These are phyloP conservation scores for Lactarius tabidus DNA, from an alignment of 768 basidiomycete species.

Conservation along the genomic window DNA sequence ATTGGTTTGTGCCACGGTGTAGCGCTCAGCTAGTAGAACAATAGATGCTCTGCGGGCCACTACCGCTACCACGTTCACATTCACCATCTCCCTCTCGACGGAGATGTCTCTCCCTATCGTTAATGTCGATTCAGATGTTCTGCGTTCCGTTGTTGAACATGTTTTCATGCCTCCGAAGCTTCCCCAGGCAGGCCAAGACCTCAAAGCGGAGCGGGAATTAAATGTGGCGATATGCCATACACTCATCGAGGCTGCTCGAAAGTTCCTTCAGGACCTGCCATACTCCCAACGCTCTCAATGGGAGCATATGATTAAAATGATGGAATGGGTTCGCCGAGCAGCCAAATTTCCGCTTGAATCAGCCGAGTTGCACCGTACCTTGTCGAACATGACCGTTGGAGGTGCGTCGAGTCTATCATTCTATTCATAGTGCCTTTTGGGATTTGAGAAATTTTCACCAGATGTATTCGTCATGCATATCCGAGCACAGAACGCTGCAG, in stretches of 20 bases:
- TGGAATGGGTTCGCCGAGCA: background rate
- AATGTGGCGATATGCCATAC: slow-evolving; percentile 9
- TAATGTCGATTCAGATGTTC: background rate
- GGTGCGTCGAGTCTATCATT: background rate
- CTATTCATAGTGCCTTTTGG: too few relatives aligned
- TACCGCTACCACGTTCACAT: background rate
- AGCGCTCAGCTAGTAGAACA: too few relatives aligned
- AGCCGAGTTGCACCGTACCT: background rate
- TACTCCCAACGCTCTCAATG: slow-evolving; percentile 2
- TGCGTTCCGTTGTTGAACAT: slow-evolving; percentile 4
- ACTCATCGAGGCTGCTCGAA: background rate
- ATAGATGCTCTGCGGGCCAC: too few relatives aligned
- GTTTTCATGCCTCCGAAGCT: slow-evolving; percentile 16
- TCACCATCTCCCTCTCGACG: background rate
- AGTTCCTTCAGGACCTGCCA: background rate
- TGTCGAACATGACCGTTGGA: slow-evolving; percentile 2
- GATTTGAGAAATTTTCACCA: too few relatives aligned
- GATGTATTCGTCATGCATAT: slow-evolving; percentile 11
- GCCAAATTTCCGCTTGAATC: background rate
- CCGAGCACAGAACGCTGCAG: slow-evolving; percentile 12
- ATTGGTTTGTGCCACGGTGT: too few relatives aligned
- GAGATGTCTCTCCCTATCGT: background rate
- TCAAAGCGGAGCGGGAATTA: background rate
- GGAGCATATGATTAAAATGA: slow-evolving; percentile 16
- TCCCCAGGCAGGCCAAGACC: slow-evolving; percentile 4